Conservation (phyloP, 1,284 basidiomycete species). For the Phaffia rhodozyma region DNA sequence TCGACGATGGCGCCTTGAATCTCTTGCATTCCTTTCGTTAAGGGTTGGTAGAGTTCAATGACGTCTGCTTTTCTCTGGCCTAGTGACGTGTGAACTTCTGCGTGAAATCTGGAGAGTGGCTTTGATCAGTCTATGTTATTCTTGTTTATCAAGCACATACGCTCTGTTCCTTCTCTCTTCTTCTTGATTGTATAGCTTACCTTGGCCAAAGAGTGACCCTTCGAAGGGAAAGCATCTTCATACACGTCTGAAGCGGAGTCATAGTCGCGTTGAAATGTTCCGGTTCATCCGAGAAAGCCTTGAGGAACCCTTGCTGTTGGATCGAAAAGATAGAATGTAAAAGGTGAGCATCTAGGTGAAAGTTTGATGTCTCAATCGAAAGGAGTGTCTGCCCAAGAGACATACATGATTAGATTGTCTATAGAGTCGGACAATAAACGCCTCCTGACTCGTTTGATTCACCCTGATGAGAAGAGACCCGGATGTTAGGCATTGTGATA, state of each 20-base stretch:
- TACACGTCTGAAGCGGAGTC: conserved; percentile 78
- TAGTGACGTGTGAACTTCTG: conserved; percentile 65
- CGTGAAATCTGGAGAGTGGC: conserved; percentile 59
- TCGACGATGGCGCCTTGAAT: conserved; percentile 89
- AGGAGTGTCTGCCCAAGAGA: background rate
- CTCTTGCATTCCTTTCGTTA: conserved; percentile 75
- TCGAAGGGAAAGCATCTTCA: conserved; percentile 82
- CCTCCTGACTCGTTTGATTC: conserved; percentile 68
- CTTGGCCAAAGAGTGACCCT: conserved; percentile 84
- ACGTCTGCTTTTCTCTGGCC: conserved; percentile 78
- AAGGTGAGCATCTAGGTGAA: background rate
- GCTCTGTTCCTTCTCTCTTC: background rate
- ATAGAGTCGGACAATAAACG: conserved; percentile 80
- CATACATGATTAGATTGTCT: conserved; percentile 62
- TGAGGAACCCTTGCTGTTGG: conserved; percentile 65
- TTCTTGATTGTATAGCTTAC: conserved; percentile 36
- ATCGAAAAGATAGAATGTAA: background rate
- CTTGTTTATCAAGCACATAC: background rate
- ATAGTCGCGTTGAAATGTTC: conserved; percentile 87
- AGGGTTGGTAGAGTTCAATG: conserved; percentile 75
- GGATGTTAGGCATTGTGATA: background rate
- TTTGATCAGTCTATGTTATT: conserved; percentile 6
- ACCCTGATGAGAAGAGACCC: conserved; percentile 44
- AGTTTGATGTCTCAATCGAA: background rate
- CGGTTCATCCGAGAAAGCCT: conserved; percentile 93